Evolutionary conservation across 2,329 filamentous ascomycete species (phyloP).

Genomic region (Madurella mycetomatis): DNA sequence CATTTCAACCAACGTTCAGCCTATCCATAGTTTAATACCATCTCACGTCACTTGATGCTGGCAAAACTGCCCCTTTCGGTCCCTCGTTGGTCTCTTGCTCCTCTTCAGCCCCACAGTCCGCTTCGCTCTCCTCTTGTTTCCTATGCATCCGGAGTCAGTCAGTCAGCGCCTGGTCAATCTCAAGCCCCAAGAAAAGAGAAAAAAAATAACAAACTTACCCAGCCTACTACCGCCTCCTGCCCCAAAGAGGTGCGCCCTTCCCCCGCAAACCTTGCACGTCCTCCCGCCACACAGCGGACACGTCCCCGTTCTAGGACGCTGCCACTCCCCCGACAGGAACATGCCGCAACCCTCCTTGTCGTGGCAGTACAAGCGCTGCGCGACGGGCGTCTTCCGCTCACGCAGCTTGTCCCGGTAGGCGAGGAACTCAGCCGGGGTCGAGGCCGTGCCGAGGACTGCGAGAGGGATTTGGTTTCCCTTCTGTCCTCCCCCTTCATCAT

Average conservation of each 20-base stretch:
- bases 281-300: constrained; percentile 9
- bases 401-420: constrained; percentile 12
- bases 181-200: too few relatives aligned
- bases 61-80: too few relatives aligned
- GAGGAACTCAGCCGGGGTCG: constrained; percentile 12
- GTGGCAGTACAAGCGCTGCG: constrained; percentile 9
- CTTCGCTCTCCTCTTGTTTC: too few relatives aligned
- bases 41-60: too few relatives aligned
- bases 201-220: neutral
- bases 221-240: neutral
- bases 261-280: constrained; percentile 11
- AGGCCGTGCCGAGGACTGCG: constrained; percentile 2
- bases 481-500: too few relatives aligned
- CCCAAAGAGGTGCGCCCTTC: constrained; percentile 1
- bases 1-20: too few relatives aligned
- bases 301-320: neutral
- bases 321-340: neutral
- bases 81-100: too few relatives aligned
- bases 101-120: too few relatives aligned
- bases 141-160: too few relatives aligned
- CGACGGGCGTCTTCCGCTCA: constrained; percentile 3
- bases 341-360: constrained; percentile 5
- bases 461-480: neutral
- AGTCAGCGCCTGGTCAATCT: too few relatives aligned
- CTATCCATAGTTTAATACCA: too few relatives aligned